These are phyloP conservation scores for Stevia rebaudiana DNA, from an alignment of 140 eudicot species.

Conservation along the genomic window DNA sequence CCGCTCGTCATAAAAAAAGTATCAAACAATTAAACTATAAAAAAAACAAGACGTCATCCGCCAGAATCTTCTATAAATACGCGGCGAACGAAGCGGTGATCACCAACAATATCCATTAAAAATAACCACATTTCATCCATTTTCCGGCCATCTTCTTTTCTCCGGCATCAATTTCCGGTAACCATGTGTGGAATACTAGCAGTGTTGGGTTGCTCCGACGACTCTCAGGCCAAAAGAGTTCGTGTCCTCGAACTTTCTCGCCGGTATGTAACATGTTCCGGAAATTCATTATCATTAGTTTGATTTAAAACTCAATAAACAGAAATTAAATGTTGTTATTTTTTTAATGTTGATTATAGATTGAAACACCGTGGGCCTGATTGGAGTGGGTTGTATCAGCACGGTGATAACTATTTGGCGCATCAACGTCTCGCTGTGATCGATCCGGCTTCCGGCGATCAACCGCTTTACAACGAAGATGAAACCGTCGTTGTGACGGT, in stretches of 20 bases:
- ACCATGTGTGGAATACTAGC: constrained; percentile 96
- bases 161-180: too few species aligned
- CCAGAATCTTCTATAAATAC: constrained; percentile 6
- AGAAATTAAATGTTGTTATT: too few species aligned
- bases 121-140: not conserved
- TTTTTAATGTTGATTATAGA: constrained; percentile 18
- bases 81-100: constrained; percentile 9
- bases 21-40: too few species aligned
- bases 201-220: constrained; percentile 89
- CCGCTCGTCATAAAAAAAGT: not conserved
- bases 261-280: too few species aligned
- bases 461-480: constrained; percentile 63
- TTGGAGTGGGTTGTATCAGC: constrained; percentile 40
- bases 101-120: not conserved
- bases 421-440: constrained; percentile 1
- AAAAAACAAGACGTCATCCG: not conserved
- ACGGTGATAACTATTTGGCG: constrained; percentile 1
- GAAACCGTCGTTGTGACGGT: constrained; percentile 56
- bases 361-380: constrained; percentile 94
- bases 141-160: too few species aligned
- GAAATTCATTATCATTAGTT: too few species aligned
- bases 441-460: constrained; percentile 24
- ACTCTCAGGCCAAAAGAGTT: constrained; percentile 86
- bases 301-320: too few species aligned
- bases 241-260: constrained; percentile 98